Conservation (phyloP, 768 basidiomycete genomes). For the Podaxis mareebaensis region DNA sequence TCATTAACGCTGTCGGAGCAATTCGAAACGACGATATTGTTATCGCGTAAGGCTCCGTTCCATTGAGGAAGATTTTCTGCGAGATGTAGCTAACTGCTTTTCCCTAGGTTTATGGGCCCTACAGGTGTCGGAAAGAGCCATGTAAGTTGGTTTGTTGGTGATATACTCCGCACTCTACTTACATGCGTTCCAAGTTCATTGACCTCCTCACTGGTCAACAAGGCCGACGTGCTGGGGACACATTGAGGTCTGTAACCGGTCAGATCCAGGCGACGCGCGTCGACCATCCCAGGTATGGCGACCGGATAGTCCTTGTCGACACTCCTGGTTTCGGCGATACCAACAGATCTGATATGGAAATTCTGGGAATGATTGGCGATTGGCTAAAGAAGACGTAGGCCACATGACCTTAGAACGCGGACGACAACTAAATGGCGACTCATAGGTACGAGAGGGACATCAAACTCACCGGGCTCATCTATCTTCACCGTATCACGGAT, state of each 20-base stretch:
- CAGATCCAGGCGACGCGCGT: conserved; percentile 32
- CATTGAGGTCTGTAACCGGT: conserved; percentile 38
- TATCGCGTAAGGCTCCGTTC: conserved; percentile 22
- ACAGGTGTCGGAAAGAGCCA: conserved; percentile 27
- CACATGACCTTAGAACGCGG: background rate
- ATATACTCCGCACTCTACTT: background rate
- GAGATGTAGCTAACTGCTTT: background rate
- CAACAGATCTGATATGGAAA: conserved; percentile 19
- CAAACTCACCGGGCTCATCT: conserved; percentile 15
- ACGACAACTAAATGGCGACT: background rate
- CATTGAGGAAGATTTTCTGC: background rate
- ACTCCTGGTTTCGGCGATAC: conserved; percentile 38
- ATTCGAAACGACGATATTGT: conserved; percentile 24
- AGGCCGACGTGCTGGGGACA: conserved; percentile 17
- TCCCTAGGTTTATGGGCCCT: conserved; percentile 26
- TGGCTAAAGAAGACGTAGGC: conserved; percentile 19
- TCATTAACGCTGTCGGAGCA: background rate
- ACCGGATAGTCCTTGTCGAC: conserved; percentile 39
- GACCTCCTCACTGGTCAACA: conserved; percentile 21
- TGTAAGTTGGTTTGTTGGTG: conserved; percentile 15
- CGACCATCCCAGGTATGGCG: conserved; percentile 18
- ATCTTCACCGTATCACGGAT: conserved; percentile 16
- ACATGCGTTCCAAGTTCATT: conserved; percentile 23
- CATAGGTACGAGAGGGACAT: background rate
- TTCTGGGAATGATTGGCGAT: conserved; percentile 15